Conservation (phyloP, 1,284 basidiomycete genomes). For the Ceratobasidium theobromae region DNA sequence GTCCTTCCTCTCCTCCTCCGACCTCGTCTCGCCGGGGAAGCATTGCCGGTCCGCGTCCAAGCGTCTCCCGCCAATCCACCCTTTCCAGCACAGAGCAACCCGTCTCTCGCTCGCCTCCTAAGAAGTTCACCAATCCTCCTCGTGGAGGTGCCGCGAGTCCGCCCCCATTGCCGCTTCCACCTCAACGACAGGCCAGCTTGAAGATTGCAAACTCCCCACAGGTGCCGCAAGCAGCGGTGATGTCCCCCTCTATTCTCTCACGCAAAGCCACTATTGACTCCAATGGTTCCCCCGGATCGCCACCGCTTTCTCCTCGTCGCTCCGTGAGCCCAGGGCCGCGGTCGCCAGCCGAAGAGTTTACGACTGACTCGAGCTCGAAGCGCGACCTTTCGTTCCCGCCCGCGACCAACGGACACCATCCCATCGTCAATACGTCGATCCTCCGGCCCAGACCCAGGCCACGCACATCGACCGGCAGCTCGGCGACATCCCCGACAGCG, state of each 20-base stretch:
- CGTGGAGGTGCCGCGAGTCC: not conserved
- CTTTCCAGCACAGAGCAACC: constrained; percentile 12
- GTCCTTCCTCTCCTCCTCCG: not conserved
- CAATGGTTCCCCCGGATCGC: constrained; percentile 10
- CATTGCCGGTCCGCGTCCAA: not conserved
- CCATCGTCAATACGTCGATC: not conserved
- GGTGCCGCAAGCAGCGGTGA: constrained; percentile 5
- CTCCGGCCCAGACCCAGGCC: not conserved
- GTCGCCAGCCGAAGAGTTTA: not conserved
- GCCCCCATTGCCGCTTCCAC: constrained; percentile 5
- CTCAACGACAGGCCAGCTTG: not conserved
- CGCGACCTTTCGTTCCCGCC: constrained; percentile 9
- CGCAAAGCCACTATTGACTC: constrained; percentile 22
- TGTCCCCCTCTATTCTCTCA: not conserved
- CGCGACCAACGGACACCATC: not conserved
- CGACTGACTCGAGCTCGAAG: not conserved
- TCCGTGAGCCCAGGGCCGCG: not conserved
- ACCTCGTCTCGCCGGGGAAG: constrained; percentile 13
- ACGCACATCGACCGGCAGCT: constrained; percentile 1
- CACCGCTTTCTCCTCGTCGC: not conserved
- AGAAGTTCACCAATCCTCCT: constrained; percentile 1
- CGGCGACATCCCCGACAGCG: not conserved
- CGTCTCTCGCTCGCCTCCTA: not conserved
- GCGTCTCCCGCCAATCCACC: constrained; percentile 5
- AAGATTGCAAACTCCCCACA: not conserved